Evolutionary conservation across 1,284 basidiomycete genomes (phyloP).

Genomic region (Termitomyces sp.): DNA sequence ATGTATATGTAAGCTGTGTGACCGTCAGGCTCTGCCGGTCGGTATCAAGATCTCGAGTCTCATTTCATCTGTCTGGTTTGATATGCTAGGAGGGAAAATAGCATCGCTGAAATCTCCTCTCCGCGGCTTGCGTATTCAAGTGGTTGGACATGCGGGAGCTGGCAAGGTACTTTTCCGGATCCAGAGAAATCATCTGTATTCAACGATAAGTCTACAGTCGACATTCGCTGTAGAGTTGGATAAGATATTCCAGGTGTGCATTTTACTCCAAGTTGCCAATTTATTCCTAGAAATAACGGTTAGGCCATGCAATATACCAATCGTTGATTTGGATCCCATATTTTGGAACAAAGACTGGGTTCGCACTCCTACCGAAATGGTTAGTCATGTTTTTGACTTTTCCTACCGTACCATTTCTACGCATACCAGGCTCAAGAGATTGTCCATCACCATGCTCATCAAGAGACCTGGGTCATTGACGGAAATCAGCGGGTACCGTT

Average conservation of each 20-base stretch:
- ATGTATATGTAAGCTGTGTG: too few species aligned
- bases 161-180: neutral
- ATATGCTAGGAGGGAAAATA: neutral
- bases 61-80: too few species aligned
- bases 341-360: neutral
- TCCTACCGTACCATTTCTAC: neutral
- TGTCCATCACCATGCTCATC: neutral
- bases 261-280: neutral
- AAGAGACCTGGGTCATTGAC: constrained; percentile 1
- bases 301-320: neutral
- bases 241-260: neutral
- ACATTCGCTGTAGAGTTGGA: neutral
- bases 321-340: constrained; percentile 1
- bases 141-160: constrained; percentile 1
- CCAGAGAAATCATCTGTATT: neutral
- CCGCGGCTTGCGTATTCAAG: neutral
- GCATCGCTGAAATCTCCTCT: neutral
- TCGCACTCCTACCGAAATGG: neutral
- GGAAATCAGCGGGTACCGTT: constrained; percentile 3
- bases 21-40: too few species aligned
- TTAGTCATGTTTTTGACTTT: neutral
- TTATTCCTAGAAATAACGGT: neutral
- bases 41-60: too few species aligned
- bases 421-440: neutral
- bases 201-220: neutral